phyloP scores from a whole-genome alignment of 139 green algal genomes.

The Klebsormidium nitens region DNA sequence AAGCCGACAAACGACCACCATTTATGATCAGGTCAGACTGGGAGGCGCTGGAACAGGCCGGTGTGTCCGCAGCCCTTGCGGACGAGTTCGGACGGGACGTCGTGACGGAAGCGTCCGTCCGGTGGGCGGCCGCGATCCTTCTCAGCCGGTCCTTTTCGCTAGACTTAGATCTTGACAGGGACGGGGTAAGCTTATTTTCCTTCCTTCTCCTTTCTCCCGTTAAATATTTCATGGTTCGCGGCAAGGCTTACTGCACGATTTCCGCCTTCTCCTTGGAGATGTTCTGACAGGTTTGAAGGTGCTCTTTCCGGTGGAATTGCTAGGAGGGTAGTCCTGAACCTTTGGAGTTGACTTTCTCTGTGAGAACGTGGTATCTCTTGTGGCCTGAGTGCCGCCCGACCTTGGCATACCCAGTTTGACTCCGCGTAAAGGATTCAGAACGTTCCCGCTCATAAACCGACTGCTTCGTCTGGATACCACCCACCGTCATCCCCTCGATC shows the following conservation, averaged over 20 bases:
- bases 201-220: not conserved
- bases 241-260: not conserved
- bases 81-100: not conserved
- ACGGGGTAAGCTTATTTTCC: slow-evolving; percentile 3
- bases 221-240: too few species aligned
- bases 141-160: slow-evolving; percentile 25
- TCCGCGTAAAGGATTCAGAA: too few species aligned
- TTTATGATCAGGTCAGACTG: too few species aligned
- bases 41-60: not conserved
- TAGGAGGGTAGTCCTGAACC: too few species aligned
- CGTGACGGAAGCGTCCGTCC: slow-evolving; percentile 9
- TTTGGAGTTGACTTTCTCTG: not conserved
- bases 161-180: not conserved
- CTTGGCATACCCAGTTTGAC: too few species aligned
- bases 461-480: not conserved
- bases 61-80: not conserved
- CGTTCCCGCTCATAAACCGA: too few species aligned
- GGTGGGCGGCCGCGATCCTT: slow-evolving; percentile 27
- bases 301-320: too few species aligned
- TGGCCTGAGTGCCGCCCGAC: too few species aligned
- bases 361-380: too few species aligned
- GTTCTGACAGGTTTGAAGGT: too few species aligned
- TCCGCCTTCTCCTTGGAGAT: not conserved
- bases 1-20: too few species aligned
- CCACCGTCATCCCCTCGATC: not conserved